Base-by-base conservation (phyloP, 225 moss, liverwort and hornwort species). In the Physcomitrellopsis africana region DNA sequence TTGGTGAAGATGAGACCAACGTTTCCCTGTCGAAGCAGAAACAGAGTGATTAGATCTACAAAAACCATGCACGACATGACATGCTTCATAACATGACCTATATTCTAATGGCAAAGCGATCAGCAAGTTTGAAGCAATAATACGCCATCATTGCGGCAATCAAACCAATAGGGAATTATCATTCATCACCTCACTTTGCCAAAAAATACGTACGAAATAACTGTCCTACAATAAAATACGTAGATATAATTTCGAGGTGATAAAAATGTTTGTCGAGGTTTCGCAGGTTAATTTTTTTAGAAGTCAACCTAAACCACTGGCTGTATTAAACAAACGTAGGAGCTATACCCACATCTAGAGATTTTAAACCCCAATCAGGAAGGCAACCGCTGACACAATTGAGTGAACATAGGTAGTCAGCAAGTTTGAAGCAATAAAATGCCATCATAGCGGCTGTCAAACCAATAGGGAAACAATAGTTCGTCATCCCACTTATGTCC, bases 1-100 rank as follows among this genome's bases (percentile, higher is more conserved):
- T 94, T 97, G 16, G 97, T 97, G 73, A 94, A 97, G 20, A 97
- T 97, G 10, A 97, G 86, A 27, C 97, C 97, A 0, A 94, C 97
- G 22, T 97, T 97, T 0, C 97, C 97, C 96, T 96, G 78, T 8
- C 3, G 3, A 11, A 8, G 51, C 0, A 0, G 4, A 24, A 24
- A 24, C 1, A 1, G 24, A 24, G 24, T 24, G 1, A 1, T 24
- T 24, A 24, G 24, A n/a, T n/a, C n/a, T n/a, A n/a, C n/a, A n/a
- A n/a, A 24, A 24, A 24, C 24, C 24, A 24, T 24, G 24, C 24
- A 24, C 1, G 1, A 1, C 24, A 24, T 24, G 24, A 1, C 1
- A 1, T 24, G 24, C 24, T 24, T 24, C 24, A 24, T 24, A 1
- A 1, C 1, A 1, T 1, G 24, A 24, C 24, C 24, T 24, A 1